Percentiles rank a stretch among this genome's conserved stretches.
phyloP scores from a whole-genome alignment of 768 basidiomycete genomes.

The Tubosaeta brunneosetosa region DNA sequence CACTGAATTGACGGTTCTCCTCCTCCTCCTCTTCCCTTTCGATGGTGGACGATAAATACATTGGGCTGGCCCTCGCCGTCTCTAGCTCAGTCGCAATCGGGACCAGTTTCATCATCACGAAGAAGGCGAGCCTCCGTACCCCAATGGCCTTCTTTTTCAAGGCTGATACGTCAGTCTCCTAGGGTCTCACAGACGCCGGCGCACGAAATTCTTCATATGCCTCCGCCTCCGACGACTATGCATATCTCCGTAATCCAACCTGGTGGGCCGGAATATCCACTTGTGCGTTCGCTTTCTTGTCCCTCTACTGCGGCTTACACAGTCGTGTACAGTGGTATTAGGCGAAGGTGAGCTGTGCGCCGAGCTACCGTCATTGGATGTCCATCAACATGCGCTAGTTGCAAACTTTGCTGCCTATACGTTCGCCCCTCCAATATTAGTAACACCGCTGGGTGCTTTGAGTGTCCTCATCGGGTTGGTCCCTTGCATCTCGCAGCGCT shows the following conservation, averaged over 20 bases:
- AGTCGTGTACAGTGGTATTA: slow-evolving; percentile 65
- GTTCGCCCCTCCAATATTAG: slow-evolving; percentile 95
- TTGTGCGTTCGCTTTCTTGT: slow-evolving; percentile 49
- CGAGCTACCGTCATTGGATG: not conserved
- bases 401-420: slow-evolving; percentile 96
- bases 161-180: slow-evolving; percentile 4
- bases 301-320: slow-evolving; percentile 5
- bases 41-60: slow-evolving; percentile 93
- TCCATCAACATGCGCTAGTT: slow-evolving; percentile 36
- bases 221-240: slow-evolving; percentile 72
- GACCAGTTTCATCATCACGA: slow-evolving; percentile 96
- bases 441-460: slow-evolving; percentile 96
- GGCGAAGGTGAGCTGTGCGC: slow-evolving; percentile 71
- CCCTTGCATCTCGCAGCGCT: not conserved
- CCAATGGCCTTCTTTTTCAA: not conserved
- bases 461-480: slow-evolving; percentile 94
- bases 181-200: slow-evolving; percentile 90
- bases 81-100: slow-evolving; percentile 85
- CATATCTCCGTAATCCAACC: slow-evolving; percentile 86
- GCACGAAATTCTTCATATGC: slow-evolving; percentile 46
- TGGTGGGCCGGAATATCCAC: slow-evolving; percentile 98
- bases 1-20: too few species aligned
- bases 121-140: slow-evolving; percentile 62
- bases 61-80: slow-evolving; percentile 86
- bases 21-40: not conserved